These are phyloP conservation scores for Xylariaceae sp. DNA, from an alignment of 2,329 filamentous ascomycete species.

Conservation along the genomic window DNA sequence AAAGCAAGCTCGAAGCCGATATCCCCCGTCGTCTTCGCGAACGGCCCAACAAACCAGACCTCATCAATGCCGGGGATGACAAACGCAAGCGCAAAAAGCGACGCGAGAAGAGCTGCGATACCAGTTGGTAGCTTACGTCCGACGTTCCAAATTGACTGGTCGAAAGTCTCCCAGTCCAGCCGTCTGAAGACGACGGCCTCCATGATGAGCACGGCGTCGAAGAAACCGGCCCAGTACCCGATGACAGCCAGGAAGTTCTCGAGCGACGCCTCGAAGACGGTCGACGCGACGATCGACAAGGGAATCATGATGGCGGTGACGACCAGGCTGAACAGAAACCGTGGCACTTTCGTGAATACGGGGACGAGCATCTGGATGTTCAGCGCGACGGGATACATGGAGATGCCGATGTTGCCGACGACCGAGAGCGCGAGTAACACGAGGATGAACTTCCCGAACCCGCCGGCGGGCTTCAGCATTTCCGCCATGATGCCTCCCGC, in stretches of 20 bases:
- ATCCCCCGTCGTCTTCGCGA: constrained; percentile 41
- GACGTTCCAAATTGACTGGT: constrained; percentile 46
- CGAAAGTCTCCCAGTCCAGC: constrained; percentile 41
- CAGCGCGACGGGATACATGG: constrained; percentile 37
- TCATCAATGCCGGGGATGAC: constrained; percentile 41
- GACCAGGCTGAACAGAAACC: constrained; percentile 38
- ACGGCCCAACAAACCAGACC: constrained; percentile 41
- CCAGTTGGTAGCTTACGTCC: constrained; percentile 42
- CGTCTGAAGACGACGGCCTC: constrained; percentile 49
- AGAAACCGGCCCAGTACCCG: constrained; percentile 44
- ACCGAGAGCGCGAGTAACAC: constrained; percentile 36
- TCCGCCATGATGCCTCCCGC: constrained; percentile 22
- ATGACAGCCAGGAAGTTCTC: constrained; percentile 44
- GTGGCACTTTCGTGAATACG: constrained; percentile 36
- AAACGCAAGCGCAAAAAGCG: constrained; percentile 42
- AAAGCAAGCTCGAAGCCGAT: constrained; percentile 45
- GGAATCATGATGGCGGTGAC: constrained; percentile 39
- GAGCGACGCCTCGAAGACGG: constrained; percentile 38
- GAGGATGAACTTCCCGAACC: constrained; percentile 36
- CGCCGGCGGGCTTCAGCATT: constrained; percentile 28
- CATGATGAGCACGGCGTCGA: constrained; percentile 37
- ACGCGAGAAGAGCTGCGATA: constrained; percentile 44
- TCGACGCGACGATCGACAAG: constrained; percentile 37
- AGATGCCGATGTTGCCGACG: constrained; percentile 36
- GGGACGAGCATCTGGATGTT: constrained; percentile 40